A percentile compares a stretch with the other conserved stretches of the same genome.
phyloP scores from a whole-genome alignment of 192 early-diverging fungal genomes.

The Backusella sp. region DNA sequence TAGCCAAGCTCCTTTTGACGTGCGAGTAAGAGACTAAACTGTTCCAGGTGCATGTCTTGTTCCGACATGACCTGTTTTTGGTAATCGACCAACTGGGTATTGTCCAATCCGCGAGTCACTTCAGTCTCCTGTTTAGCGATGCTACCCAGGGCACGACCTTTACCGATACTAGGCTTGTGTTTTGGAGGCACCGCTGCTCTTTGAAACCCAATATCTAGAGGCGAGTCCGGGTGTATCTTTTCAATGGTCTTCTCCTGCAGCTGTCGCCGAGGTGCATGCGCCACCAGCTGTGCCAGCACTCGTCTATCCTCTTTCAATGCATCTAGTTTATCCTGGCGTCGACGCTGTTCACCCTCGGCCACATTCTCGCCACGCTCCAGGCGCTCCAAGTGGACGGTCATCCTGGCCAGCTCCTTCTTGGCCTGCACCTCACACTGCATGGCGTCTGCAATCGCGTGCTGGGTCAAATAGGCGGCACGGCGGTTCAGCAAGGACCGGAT shows the following conservation, averaged over 20 bases:
- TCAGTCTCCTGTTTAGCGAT: conserved; percentile 63
- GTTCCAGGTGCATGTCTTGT: conserved; percentile 77
- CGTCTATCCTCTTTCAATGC: conserved; percentile 69
- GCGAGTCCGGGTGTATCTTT: background rate
- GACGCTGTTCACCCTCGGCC: conserved; percentile 68
- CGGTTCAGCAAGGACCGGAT: conserved; percentile 69
- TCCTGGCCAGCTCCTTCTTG: conserved; percentile 59
- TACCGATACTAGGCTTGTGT: background rate
- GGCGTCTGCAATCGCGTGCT: conserved; percentile 71
- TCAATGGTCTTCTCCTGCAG: conserved; percentile 29
- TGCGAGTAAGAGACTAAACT: conserved; percentile 69
- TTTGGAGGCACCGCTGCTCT: background rate
- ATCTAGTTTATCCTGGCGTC: conserved; percentile 76
- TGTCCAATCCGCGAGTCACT: conserved; percentile 73
- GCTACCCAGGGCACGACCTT: conserved; percentile 22
- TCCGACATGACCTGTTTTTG: conserved; percentile 79
- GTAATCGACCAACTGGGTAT: conserved; percentile 68
- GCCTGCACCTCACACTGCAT: conserved; percentile 76
- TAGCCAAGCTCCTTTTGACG: conserved; percentile 86
- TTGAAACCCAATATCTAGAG: conserved; percentile 18
- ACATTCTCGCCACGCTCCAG: conserved; percentile 57
- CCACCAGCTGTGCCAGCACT: conserved; percentile 56
- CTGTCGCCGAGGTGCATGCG: conserved; percentile 43
- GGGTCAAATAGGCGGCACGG: conserved; percentile 66
- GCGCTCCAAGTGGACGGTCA: conserved; percentile 41